Percentiles rank a stretch among this genome's conserved stretches.
Conservation (phyloP, 345 rosid species). For the Garcia nutans region DNA sequence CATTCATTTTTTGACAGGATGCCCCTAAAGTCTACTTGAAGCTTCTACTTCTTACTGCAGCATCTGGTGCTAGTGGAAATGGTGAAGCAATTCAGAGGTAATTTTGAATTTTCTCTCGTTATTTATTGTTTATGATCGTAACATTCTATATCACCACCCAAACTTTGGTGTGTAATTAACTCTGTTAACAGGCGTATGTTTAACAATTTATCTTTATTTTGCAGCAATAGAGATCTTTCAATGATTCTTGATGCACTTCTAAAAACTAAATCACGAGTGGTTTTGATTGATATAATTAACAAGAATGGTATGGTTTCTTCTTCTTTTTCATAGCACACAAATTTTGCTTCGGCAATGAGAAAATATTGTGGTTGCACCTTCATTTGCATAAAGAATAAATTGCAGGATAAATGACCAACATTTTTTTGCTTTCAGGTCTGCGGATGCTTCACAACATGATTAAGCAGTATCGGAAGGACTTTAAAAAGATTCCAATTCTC, state of each 20-base stretch:
- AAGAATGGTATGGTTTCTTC: slow-evolving; percentile 67
- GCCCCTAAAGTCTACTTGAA: slow-evolving; percentile 89
- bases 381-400: slow-evolving; percentile 20
- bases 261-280: slow-evolving; percentile 86
- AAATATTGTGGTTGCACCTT: slow-evolving; percentile 6
- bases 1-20: slow-evolving; percentile 56
- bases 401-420: slow-evolving; percentile 19
- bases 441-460: slow-evolving; percentile 96
- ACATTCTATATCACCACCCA: neutral
- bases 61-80: slow-evolving; percentile 77
- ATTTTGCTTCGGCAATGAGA: slow-evolving; percentile 13
- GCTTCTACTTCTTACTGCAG: slow-evolving; percentile 94
- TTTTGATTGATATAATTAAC: slow-evolving; percentile 72
- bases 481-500: slow-evolving; percentile 93
- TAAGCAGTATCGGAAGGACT: slow-evolving; percentile 84
- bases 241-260: slow-evolving; percentile 99
- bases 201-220: slow-evolving; percentile 30
- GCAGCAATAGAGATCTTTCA: slow-evolving; percentile 97
- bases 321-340: slow-evolving; percentile 7
- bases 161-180: neutral
- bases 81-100: slow-evolving; percentile 97
- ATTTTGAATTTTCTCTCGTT: slow-evolving; percentile 11
- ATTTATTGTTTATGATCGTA: neutral
- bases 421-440: slow-evolving; percentile 54
- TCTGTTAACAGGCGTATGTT: neutral